Evolutionary conservation across 805 yeast genomes (phyloP), one percentile per base, ranked within the genome.

Genomic region (Candida krabiensis): DNA sequence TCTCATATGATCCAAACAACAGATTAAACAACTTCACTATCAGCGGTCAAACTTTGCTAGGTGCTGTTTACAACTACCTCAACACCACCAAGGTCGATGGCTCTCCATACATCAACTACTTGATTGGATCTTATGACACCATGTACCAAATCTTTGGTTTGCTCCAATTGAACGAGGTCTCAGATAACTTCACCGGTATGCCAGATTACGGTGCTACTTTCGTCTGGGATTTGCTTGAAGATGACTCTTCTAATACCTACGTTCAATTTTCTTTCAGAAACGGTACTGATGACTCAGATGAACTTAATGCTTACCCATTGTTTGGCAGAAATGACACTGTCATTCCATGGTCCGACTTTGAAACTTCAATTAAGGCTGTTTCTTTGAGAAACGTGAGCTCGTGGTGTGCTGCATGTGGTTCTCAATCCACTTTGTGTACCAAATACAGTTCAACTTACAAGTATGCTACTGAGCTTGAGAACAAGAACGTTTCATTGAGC

Each of bases 251-350:
- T 23, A 53, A 57, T 42, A 50, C 52, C 48, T 66, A 45, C 40
- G 74, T 73, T 15, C 67, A 69, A 48, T 71, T 71, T 52, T 66
- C 72, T 7, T 64, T 69, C 62, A 64, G 63, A 40, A 73, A 73
- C 44, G 77, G 77, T 33, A 69, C 77, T 11, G 54, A 58, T 36
- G 61, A 60, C 28, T 41, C 55, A 15, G 65, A 49, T 33, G 52
- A 49, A n/a, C 51, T 71, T 14, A 50, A 44, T 6, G 43, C 63
- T 3, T 67, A 60, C 46, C 67, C 74, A 17, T 39, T 68, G n/a
- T 69, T 72, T 44, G 70, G 66, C 41, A 18, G 45, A 19, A 47
- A 53, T 25, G 49, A 51, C 9, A 53, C 53, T 9, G 28, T 63
- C 13, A 55, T 70, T 47, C 26, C 66, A 4, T 69, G 72, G 66